Evolutionary conservation across 495 filamentous ascomycete species (phyloP).

Genomic region (Rhypophila decipiens): DNA sequence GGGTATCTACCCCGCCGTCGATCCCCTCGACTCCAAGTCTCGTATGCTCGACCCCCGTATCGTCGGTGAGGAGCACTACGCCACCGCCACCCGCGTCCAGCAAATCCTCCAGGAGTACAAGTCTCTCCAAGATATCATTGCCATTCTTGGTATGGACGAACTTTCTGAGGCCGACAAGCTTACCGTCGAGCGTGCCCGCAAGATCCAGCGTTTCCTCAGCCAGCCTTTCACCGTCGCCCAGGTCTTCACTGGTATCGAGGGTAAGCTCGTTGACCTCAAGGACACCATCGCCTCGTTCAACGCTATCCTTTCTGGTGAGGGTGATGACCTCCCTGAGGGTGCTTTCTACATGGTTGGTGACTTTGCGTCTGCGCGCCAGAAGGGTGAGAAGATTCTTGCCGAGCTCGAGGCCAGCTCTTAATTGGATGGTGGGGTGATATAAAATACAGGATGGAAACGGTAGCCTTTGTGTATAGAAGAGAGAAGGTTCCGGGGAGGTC

Average conservation of each 20-base stretch:
- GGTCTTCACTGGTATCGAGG: conserved; percentile 99
- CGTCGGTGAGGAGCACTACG: conserved; percentile 96
- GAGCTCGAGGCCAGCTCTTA: conserved; percentile 72
- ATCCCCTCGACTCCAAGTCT: conserved; percentile 98
- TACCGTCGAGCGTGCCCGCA: conserved; percentile 99
- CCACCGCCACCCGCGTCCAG: conserved; percentile 89
- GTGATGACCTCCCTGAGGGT: conserved; percentile 91
- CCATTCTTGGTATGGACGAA: conserved; percentile 99
- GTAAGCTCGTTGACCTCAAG: conserved; percentile 93
- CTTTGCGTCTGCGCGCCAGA: conserved; percentile 83
- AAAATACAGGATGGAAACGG: conserved; percentile 24
- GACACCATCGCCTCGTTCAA: conserved; percentile 97
- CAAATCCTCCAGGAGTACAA: conserved; percentile 99
- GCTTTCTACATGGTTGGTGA: conserved; percentile 99
- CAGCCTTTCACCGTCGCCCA: conserved; percentile 99
- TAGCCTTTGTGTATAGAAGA: conserved; percentile 34
- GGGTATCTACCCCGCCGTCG: conserved; percentile 99
- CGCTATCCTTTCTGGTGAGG: conserved; percentile 91
- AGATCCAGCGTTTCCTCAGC: conserved; percentile 98
- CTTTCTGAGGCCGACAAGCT: conserved; percentile 98
- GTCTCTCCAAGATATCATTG: conserved; percentile 99
- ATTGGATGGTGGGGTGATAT: conserved; percentile 48
- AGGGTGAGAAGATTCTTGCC: conserved; percentile 99
- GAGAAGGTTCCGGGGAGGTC: conserved; percentile 24
- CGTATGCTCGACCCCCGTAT: conserved; percentile 99